These are phyloP conservation scores for Aspergillus glaucus DNA, from an alignment of 2,329 filamentous ascomycete genomes.

Conservation along the genomic window DNA sequence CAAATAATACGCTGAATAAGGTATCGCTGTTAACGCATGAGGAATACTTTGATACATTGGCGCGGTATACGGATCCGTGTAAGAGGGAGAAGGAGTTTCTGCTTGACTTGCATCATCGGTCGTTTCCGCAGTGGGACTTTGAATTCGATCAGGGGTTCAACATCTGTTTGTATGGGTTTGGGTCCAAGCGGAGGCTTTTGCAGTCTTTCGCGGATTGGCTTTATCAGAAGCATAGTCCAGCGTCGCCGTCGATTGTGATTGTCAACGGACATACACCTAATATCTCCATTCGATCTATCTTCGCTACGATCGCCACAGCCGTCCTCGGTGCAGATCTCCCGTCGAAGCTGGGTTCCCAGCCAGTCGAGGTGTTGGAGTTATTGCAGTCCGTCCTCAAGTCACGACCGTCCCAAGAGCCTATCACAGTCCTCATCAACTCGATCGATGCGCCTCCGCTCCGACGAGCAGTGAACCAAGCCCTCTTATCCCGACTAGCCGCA, in stretches of 20 bases:
- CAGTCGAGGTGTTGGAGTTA: constrained; percentile 61
- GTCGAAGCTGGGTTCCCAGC: constrained; percentile 56
- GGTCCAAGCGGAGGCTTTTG: constrained; percentile 74
- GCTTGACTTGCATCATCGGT: constrained; percentile 66
- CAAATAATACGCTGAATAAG: constrained; percentile 72
- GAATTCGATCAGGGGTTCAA: constrained; percentile 83
- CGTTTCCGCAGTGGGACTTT: constrained; percentile 87
- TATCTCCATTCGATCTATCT: constrained; percentile 40
- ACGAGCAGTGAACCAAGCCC: constrained; percentile 60
- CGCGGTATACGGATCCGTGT: constrained; percentile 63
- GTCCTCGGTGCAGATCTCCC: constrained; percentile 42
- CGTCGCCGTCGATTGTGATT: constrained; percentile 61
- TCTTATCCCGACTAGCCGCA: constrained; percentile 69
- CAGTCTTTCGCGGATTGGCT: constrained; percentile 68
- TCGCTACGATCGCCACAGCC: constrained; percentile 58
- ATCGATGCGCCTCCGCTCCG: constrained; percentile 76
- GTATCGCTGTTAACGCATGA: constrained; percentile 78
- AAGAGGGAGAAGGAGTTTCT: constrained; percentile 63
- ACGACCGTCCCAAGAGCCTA: constrained; percentile 32
- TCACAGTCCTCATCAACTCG: constrained; percentile 76
- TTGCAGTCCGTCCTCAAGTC: constrained; percentile 57
- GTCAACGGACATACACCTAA: constrained; percentile 70
- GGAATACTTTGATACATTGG: constrained; percentile 72
- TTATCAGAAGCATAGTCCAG: constrained; percentile 40
- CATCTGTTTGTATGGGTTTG: constrained; percentile 86